Evolutionary conservation across 441 rosid genomes (phyloP).

Genomic region (Isatis lusitanica): DNA sequence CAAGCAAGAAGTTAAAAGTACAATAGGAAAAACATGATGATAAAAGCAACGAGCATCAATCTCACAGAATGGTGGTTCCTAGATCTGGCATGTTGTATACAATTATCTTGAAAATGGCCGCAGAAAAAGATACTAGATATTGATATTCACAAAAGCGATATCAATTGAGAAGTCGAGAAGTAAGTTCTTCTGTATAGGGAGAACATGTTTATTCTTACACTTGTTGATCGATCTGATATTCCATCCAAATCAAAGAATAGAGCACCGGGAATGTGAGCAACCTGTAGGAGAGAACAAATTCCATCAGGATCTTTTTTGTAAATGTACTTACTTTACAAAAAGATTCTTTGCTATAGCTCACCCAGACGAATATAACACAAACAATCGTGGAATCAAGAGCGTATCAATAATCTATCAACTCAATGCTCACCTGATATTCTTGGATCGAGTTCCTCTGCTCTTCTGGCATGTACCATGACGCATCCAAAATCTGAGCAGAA

Average conservation of each 20-base stretch:
- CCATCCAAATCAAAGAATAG: conserved; percentile 92
- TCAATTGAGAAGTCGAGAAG: neutral
- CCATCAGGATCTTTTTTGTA: neutral
- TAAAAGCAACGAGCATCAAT: neutral
- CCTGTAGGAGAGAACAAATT: conserved; percentile 44
- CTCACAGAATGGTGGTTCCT: neutral
- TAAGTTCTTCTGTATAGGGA: neutral
- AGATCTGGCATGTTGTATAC: neutral
- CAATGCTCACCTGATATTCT: conserved; percentile 71
- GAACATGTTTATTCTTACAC: conserved; percentile 44
- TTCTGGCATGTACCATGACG: conserved; percentile 97
- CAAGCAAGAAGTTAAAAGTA: neutral
- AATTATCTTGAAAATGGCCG: neutral
- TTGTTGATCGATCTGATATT: conserved; percentile 64
- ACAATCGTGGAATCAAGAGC: conserved; percentile 1
- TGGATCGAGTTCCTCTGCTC: conserved; percentile 88
- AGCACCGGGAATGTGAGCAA: conserved; percentile 93
- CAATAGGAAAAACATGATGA: neutral
- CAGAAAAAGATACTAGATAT: neutral
- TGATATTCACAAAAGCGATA: neutral
- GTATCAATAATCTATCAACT: neutral
- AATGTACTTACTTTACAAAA: neutral
- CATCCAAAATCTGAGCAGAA: conserved; percentile 66
- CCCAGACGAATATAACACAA: neutral
- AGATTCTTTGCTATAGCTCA: neutral